Conservation (phyloP, 75 land plant genomes). For the Cunninghamia lanceolata region DNA sequence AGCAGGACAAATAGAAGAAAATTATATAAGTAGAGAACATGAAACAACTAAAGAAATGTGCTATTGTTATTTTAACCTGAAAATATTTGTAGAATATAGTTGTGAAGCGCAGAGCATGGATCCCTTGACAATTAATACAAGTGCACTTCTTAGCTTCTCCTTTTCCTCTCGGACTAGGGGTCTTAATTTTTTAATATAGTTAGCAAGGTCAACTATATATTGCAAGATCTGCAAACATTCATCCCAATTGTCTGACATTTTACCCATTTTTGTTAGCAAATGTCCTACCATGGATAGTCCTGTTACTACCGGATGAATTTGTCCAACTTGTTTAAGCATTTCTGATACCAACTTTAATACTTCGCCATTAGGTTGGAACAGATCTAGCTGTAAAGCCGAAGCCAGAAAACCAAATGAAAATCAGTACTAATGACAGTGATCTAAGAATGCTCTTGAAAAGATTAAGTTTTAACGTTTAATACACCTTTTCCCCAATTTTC, state of each 20-base stretch:
- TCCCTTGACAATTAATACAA: not conserved
- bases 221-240: not conserved
- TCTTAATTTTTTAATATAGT: not conserved
- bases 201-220: not conserved
- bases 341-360: not conserved
- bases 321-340: not conserved
- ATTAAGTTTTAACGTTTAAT: not conserved
- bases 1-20: no score
- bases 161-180: not conserved
- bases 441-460: not conserved
- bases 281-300: not conserved
- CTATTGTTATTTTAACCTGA: not conserved
- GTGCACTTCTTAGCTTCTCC: not conserved
- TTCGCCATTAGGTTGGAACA: no score
- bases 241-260: not conserved
- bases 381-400: no score
- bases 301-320: not conserved
- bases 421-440: no score
- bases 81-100: not conserved
- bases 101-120: not conserved
- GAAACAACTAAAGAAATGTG: no score
- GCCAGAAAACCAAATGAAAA: not conserved
- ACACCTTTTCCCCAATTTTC: not conserved
- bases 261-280: not conserved
- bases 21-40: no score